phyloP scores from a whole-genome alignment of 73 alveolate genomes.

The Uronychia setigera region DNA sequence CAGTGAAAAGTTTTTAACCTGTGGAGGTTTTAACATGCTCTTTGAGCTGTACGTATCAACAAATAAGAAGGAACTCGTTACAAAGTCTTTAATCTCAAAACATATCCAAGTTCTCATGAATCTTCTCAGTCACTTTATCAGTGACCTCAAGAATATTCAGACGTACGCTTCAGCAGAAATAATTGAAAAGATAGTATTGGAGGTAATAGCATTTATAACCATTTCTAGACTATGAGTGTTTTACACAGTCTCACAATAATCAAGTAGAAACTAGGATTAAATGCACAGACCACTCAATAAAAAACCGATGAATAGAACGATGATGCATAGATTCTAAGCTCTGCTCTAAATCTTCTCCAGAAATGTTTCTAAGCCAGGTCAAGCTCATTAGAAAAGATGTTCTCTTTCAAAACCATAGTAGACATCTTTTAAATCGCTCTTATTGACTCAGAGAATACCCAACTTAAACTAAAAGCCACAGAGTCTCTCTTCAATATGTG shows the following conservation, averaged over 20 bases:
- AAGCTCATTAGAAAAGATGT: neutral
- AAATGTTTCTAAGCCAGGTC: neutral
- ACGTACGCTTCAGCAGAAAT: neutral
- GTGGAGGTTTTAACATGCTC: slow-evolving; percentile 31
- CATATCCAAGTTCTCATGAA: neutral
- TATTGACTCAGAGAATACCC: neutral
- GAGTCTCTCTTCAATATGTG: neutral
- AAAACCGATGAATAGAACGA: neutral
- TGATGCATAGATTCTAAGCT: neutral
- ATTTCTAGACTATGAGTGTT: neutral
- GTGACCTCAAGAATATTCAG: neutral
- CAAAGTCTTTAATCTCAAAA: neutral
- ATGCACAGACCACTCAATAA: neutral
- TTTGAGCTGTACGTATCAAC: neutral
- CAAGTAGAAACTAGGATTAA: neutral
- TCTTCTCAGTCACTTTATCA: neutral
- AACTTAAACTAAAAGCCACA: neutral
- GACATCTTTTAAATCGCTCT: neutral
- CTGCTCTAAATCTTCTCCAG: neutral
- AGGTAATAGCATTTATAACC: neutral
- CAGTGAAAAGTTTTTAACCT: slow-evolving; percentile 14
- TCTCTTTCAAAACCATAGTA: neutral
- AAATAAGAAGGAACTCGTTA: slow-evolving; percentile 5
- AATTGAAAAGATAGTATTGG: neutral
- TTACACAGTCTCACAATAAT: neutral